A percentile compares a stretch with the other conserved stretches of the same genome.
These are phyloP conservation scores for Porphyridium purpureum DNA, from an alignment of 23 red algal species.

Conservation along the genomic window DNA sequence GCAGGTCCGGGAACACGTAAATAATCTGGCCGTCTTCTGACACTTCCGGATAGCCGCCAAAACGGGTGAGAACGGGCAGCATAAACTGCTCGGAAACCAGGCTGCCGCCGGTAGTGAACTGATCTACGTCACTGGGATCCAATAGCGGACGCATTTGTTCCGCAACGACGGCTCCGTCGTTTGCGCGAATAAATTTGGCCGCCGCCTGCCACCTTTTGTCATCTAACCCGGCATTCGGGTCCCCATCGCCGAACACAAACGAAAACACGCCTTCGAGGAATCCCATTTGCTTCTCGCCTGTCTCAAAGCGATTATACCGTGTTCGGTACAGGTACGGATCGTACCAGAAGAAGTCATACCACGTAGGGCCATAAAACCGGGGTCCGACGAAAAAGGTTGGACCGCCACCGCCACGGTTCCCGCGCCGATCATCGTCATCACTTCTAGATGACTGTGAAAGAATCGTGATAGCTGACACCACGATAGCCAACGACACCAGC, in stretches of 20 bases:
- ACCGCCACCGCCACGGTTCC: constrained; percentile 3
- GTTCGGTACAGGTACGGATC: constrained; percentile 1
- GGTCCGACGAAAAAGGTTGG: constrained; percentile 9
- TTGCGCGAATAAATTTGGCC: constrained; percentile 56
- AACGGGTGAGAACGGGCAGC: constrained; percentile 68
- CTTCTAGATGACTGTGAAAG: constrained; percentile 9
- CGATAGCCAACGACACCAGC: constrained; percentile 53
- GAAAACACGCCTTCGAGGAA: constrained; percentile 94
- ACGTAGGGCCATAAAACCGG: constrained; percentile 42
- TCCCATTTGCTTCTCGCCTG: constrained; percentile 18
- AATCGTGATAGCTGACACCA: constrained; percentile 44
- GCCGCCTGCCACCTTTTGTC: constrained; percentile 32
- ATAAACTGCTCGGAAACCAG: constrained; percentile 70
- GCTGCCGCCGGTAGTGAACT: not conserved
- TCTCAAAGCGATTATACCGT: constrained; percentile 5
- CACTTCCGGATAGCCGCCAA: constrained; percentile 74
- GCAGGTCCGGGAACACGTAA: constrained; percentile 77
- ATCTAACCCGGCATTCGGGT: constrained; percentile 75
- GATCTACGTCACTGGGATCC: constrained; percentile 4
- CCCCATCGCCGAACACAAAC: constrained; percentile 96
- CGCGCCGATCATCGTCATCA: constrained; percentile 26
- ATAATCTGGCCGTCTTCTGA: constrained; percentile 86
- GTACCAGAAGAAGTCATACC: constrained; percentile 68
- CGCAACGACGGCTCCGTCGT: constrained; percentile 64
- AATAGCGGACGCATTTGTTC: constrained; percentile 80